Conservation (phyloP, 805 yeast genomes). For the Metschnikowia koreensis region DNA sequence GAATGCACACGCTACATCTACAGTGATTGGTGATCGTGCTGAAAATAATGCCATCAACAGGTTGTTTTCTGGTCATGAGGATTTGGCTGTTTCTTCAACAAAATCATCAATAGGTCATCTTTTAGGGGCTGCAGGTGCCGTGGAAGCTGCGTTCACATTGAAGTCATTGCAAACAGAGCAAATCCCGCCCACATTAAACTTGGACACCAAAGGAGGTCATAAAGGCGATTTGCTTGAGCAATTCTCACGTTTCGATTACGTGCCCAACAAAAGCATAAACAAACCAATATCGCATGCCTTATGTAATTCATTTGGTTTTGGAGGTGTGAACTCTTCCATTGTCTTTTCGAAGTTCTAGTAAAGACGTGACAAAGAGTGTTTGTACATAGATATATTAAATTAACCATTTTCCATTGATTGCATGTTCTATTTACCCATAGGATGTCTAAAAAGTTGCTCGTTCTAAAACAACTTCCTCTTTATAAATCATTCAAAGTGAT, state of each 20-base stretch:
- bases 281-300: constrained; percentile 56
- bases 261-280: constrained; percentile 44
- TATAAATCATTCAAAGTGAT: too few relatives aligned
- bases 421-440: too few relatives aligned
- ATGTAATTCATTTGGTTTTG: constrained; percentile 94
- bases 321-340: constrained; percentile 88
- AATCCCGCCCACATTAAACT: constrained; percentile 81
- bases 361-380: not conserved
- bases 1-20: constrained; percentile 97
- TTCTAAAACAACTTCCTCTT: too few relatives aligned
- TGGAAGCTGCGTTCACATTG: constrained; percentile 81
- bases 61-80: constrained; percentile 41
- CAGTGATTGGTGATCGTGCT: constrained; percentile 83
- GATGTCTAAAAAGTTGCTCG: too few relatives aligned
- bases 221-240: constrained; percentile 41
- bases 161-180: constrained; percentile 55
- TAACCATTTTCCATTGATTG: too few relatives aligned
- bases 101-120: constrained; percentile 94
- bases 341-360: constrained; percentile 34
- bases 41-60: constrained; percentile 73
- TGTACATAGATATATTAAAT: not conserved
- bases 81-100: constrained; percentile 67
- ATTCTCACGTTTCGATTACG: constrained; percentile 56
- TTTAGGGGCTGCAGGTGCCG: constrained; percentile 94
- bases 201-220: constrained; percentile 51